Percentiles rank a stretch among this genome's conserved stretches.
These are phyloP conservation scores for Cutaneotrichosporon dermatis DNA, from an alignment of 1,284 basidiomycete species.

Conservation along the genomic window DNA sequence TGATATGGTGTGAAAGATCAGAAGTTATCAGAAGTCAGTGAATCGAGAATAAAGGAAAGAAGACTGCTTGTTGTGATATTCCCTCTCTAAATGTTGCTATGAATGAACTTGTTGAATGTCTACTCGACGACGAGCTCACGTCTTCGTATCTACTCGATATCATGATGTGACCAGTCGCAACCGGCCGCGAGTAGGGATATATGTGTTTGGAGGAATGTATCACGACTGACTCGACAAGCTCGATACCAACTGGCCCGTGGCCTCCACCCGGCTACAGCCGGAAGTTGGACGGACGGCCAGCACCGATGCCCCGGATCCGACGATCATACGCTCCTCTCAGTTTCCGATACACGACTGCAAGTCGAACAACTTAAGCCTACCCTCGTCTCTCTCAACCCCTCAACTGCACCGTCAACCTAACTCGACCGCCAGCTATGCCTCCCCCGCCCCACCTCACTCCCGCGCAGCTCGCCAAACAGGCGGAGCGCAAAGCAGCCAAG, in stretches of 20 bases:
- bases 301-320: not conserved
- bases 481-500: conserved; percentile 41
- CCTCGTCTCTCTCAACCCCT: not conserved
- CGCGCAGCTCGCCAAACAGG: conserved; percentile 40
- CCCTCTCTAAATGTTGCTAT: not conserved
- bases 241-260: too few species aligned
- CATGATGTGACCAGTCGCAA: too few species aligned
- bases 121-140: not conserved
- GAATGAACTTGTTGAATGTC: not conserved
- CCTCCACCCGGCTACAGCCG: too few species aligned
- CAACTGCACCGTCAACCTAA: not conserved
- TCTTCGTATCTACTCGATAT: too few species aligned
- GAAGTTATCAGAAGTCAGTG: not conserved
- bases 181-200: too few species aligned
- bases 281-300: not conserved
- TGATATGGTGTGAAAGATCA: not conserved
- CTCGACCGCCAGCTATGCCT: conserved; percentile 7
- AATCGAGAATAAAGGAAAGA: not conserved
- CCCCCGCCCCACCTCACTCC: conserved; percentile 30
- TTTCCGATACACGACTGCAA: not conserved
- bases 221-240: not conserved
- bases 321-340: not conserved
- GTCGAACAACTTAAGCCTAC: too few species aligned
- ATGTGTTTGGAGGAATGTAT: too few species aligned
- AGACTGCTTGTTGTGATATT: not conserved